Base-by-base conservation (phyloP, 1,284 basidiomycete species). In the Cryptococcus neoformans region DNA sequence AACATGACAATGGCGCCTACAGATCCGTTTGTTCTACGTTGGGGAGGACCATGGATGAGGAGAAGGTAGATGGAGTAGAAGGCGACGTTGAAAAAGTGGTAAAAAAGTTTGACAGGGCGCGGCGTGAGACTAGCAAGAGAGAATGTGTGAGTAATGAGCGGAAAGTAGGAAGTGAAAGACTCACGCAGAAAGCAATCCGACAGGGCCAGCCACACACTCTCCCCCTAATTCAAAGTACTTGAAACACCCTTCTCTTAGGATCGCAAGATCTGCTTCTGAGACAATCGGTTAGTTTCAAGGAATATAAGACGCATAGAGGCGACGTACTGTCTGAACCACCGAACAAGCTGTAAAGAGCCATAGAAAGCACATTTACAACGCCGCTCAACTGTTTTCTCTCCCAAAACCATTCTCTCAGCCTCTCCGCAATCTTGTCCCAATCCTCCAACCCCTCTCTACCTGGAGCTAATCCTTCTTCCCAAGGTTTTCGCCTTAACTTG, bases 191-290 rank as follows among this genome's bases (percentile, higher is more conserved):
- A 93, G 84, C 14, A 94, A 82, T 4, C 86, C 87, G 11, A 98
- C 92, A 1, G 96, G 96, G 1, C 89, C 95, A 37, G 84, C 82
- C 53, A 98, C 78, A 68, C 92, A 92, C 67, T 92, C 86, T 0
- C 95, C 96, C 21, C 95, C 95, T 6, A 84, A 83, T 74, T 97
- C 91, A 71, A 99, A 97, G 79, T 99, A 99, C 72, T 91, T 91
- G 84, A 99, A 97, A 78, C 96, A 99, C 0, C 95, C 95, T 40
- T 85, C 87, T 59, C 91, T 83, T 11, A 99, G 85, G 0, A 95
- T 86, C n/a, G 82, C 85, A 7, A 99, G 83, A 51, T 68, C 58
- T 38, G 63, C 56, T 55, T 64, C 62, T 67, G 45, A 28, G 28
- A 28, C 47, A 16, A 14, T 8, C 6, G 41, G 28, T 56, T 48